phyloP scores from a whole-genome alignment of 2,329 filamentous ascomycete genomes.

The Stemphylium vesicarium region DNA sequence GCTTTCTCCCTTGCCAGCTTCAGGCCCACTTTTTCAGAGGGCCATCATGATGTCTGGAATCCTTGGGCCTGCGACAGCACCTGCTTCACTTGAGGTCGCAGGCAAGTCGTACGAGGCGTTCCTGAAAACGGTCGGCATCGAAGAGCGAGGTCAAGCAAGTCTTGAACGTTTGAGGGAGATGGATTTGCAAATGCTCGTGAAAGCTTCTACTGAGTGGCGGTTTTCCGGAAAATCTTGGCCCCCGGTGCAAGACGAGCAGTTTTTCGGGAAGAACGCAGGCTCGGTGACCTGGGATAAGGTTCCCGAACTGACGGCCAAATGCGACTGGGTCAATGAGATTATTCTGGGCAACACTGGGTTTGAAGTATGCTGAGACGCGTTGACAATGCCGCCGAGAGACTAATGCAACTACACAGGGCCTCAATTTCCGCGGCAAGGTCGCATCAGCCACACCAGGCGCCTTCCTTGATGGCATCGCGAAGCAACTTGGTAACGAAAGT shows the following conservation, averaged over 20 bases:
- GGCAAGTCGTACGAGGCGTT: constrained; percentile 16
- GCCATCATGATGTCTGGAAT: constrained; percentile 32
- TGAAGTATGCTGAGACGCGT: constrained; percentile 44
- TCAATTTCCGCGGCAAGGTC: neutral
- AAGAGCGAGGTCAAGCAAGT: constrained; percentile 16
- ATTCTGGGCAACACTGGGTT: constrained; percentile 55
- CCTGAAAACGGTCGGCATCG: constrained; percentile 28
- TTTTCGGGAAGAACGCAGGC: constrained; percentile 17
- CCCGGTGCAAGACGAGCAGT: constrained; percentile 18
- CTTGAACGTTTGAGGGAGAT: constrained; percentile 15
- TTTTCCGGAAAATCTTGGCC: constrained; percentile 17
- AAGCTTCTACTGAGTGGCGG: constrained; percentile 9
- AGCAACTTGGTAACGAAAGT: constrained; percentile 17
- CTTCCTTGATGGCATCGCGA: constrained; percentile 33
- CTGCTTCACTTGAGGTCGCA: constrained; percentile 13
- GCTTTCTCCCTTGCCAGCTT: constrained; percentile 17
- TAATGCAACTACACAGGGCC: constrained; percentile 3
- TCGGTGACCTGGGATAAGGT: constrained; percentile 29
- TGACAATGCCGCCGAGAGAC: neutral
- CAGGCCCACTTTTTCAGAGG: constrained; percentile 26
- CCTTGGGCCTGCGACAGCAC: constrained; percentile 20
- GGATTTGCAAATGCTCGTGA: constrained; percentile 19
- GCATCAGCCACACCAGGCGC: constrained; percentile 16
- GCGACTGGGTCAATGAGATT: constrained; percentile 52
- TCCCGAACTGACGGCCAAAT: constrained; percentile 20